Base-by-base conservation (phyloP, 2,329 filamentous ascomycete species). In the Dothistroma septosporum region DNA sequence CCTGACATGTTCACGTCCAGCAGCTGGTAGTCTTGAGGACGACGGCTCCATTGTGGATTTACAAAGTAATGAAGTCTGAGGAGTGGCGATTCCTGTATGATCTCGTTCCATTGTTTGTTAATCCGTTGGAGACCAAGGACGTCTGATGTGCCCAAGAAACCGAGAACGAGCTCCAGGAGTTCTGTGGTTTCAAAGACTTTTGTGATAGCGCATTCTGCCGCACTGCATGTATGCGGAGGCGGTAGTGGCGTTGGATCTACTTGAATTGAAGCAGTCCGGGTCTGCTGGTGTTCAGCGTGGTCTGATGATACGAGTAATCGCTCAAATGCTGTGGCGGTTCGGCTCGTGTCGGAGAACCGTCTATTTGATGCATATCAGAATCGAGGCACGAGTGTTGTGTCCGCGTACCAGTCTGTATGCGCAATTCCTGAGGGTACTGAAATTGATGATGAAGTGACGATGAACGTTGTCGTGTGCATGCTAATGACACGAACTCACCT, bases 1-100 rank as follows among this genome's bases (percentile, higher is more conserved):
- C 70, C 69, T n/a, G 68, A 61, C 12, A 69, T 19, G 12, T 59
- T 63, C 14, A 67, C 37, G 31, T 63, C 60, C 9, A 72, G 59
- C 3, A 72, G 62, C 53, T 65, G 55, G 56, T 65, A 70, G n/a
- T 68, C 50, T 6, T 35, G 33, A 4, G 65, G 46, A 16, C 61
- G 66, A 14, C 60, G 57, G 22, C 53, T 50, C 61, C 67, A 72
- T 16, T 66, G 64, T 21, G 67, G 61, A 19, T 61, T 52, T 21
- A 61, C 55, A 57, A 71, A 71, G 14, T 64, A 48, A 55, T 70
- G 66, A 10, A 66, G 56, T 22, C 66, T 66, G n/a, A 72, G 62
- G 21, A 53, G 46, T 16, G 66, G 70, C 10, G 68, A 70, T n/a
- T 62, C 31, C 10, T 37, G 31, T 14, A 68, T 62, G 4, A 63